Base-by-base conservation (phyloP, 2,329 filamentous ascomycete species). In the Dryadomyces sulphureus region DNA sequence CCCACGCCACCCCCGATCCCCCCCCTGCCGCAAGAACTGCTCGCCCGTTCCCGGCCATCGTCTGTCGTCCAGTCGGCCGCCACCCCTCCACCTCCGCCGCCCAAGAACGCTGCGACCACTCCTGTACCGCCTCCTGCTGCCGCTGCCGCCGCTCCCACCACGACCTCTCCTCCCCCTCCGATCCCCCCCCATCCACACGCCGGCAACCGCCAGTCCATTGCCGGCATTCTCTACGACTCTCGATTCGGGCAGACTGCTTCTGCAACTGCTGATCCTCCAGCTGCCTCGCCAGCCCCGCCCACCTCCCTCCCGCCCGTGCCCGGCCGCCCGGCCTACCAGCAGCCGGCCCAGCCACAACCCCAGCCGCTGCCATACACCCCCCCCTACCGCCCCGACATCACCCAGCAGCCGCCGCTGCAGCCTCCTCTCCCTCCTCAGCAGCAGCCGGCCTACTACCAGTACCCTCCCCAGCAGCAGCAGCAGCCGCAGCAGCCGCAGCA, bases 11-110 rank as follows among this genome's bases (percentile, higher is more conserved):
- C 83, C 27, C 79, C 81, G 12, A 62, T 83, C n/a, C 84, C 84
- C 49, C 83, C 84, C 45, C 67, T 83, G 17, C 84, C 83, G 8
- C 76, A 77, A 22, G 79, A 82, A 55, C 65, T 81, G 48, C 64
- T 68, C 2, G 35, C 52, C 1, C 40, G 47, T 2, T 24, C 47
- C 1, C 64, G 53, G 11, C 55, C 36, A 12, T 25, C 17, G 9
- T 45, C 24, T n/a, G 17, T 16, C 4, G 24, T 17, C 11, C 38
- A 27, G 16, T 41, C 25, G 66, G 72, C 70, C 0, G 68, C 68
- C 5, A 71, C 71, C 1, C 73, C 79, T 77, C 76, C 1, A 79
- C 80, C 45, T 61, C 60, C 9, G 55, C 61, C 56, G 66, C 14
- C 32, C 25, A 35, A 8, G 32, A 30, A 6, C 45, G 50, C 22